Percentiles rank a stretch among this genome's conserved stretches.
phyloP scores from a whole-genome alignment of 768 basidiomycete genomes.

The Xerocomellus intermedius region DNA sequence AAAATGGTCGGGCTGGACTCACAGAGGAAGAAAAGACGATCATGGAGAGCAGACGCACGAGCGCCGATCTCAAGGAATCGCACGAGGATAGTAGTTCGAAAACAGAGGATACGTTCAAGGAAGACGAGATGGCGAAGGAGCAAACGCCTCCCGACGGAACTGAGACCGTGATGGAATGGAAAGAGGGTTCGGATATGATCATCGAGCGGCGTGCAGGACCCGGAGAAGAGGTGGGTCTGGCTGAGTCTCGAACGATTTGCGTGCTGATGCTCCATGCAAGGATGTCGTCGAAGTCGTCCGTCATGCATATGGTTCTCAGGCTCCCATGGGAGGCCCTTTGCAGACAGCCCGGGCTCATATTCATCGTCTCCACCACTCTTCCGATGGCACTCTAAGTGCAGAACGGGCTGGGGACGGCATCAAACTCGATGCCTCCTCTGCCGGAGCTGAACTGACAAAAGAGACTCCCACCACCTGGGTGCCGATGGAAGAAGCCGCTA shows the following conservation, averaged over 20 bases:
- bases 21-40: slow-evolving; percentile 30
- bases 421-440: slow-evolving; percentile 17
- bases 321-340: neutral
- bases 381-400: slow-evolving; percentile 21
- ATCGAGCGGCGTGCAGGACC: slow-evolving; percentile 59
- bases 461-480: neutral
- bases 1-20: slow-evolving; percentile 41
- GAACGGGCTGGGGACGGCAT: slow-evolving; percentile 19
- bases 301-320: slow-evolving; percentile 33
- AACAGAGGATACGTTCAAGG: slow-evolving; percentile 9
- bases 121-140: slow-evolving; percentile 25
- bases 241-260: neutral
- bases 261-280: slow-evolving; percentile 34
- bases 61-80: slow-evolving; percentile 2
- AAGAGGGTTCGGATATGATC: slow-evolving; percentile 65
- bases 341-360: slow-evolving; percentile 11
- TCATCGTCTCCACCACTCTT: slow-evolving; percentile 15
- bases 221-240: slow-evolving; percentile 62
- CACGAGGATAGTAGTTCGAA: slow-evolving; percentile 12
- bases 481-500: slow-evolving; percentile 3
- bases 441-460: slow-evolving; percentile 14
- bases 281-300: slow-evolving; percentile 63
- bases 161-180: slow-evolving; percentile 52
- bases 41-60: slow-evolving; percentile 26
- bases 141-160: slow-evolving; percentile 47